Base-by-base conservation (phyloP, 2,329 filamentous ascomycete species). In the Fusarium ambrosium region DNA sequence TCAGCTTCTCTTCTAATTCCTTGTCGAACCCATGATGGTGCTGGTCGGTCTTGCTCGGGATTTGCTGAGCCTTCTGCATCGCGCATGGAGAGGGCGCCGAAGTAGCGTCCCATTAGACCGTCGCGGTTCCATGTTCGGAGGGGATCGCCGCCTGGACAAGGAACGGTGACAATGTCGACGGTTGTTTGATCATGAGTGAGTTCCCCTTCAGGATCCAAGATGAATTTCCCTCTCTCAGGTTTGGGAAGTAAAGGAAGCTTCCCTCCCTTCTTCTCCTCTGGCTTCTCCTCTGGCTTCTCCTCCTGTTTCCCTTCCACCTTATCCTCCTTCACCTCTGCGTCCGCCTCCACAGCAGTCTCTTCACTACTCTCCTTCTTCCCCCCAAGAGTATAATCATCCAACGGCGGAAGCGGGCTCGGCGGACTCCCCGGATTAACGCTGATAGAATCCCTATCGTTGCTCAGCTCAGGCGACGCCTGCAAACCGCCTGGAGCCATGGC, bases 51-150 rank as follows among this genome's bases (percentile, higher is more conserved):
- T 4, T 66, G 43, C 1, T 71, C 73, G 16, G 66, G 16, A 1
- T 16, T 27, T 41, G 53, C 11, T 16, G 66, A 72, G 3, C 76
- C 80, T 27, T 84, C 81, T 2, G 82, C 82, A 39, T 84, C 82
- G 8, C 83, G 80, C 82, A 84, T 84, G 4, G 82, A 83, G 0
- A 85, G 82, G 0, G 81, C 81, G 7, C 84, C 83, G 67, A 87
- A 87, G 72, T 87, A 88, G 29, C 84, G 84, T 3, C 86, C 84
- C 43, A 84, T 83, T 1, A 89, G 83, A 1, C 85, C 86, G 60
- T 88, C 87, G 16, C 86, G 83, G 36, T 82, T 86, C 88, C 88
- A 90, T 24, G 87, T 89, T 27, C 86, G 83, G n/a, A 89, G 79
- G 1, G 87, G 83, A 43, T 89, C 85, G 0, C 86, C 88, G 0